A percentile compares a stretch with the other conserved stretches of the same genome.
phyloP scores from a whole-genome alignment of 1,284 basidiomycete genomes.

The Ceratobasidium theobromae region DNA sequence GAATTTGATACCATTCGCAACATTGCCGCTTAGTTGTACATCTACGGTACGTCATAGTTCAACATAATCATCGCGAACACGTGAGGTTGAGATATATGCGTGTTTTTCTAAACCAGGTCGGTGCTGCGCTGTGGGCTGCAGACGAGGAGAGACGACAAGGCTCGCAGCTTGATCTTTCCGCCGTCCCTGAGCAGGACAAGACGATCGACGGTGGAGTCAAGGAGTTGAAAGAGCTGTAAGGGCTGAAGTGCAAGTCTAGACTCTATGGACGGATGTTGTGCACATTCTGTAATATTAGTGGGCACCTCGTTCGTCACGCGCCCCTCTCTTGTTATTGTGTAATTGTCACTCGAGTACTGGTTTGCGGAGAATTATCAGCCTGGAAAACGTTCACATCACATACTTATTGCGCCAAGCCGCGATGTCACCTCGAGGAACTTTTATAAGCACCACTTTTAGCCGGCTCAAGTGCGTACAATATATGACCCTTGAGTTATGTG shows the following conservation, averaged over 20 bases:
- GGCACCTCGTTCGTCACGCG: too few relatives aligned
- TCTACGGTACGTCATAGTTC: constrained; percentile 53
- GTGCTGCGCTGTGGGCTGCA: constrained; percentile 72
- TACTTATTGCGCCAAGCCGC: too few relatives aligned
- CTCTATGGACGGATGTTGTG: background rate
- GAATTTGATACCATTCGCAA: constrained; percentile 62
- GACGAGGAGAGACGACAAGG: constrained; percentile 50
- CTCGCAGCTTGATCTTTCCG: constrained; percentile 13
- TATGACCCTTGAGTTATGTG: too few relatives aligned
- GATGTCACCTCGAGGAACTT: too few relatives aligned
- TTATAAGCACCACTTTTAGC: too few relatives aligned
- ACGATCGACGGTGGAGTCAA: constrained; percentile 19
- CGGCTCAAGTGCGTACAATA: too few relatives aligned
- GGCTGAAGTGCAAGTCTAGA: background rate
- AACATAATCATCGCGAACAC: background rate
- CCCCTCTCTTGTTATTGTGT: too few relatives aligned
- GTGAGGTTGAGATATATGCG: background rate
- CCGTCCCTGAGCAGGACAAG: constrained; percentile 23
- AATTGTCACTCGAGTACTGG: too few relatives aligned
- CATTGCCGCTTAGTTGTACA: constrained; percentile 56
- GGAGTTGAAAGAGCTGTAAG: constrained; percentile 20
- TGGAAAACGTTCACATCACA: too few relatives aligned
- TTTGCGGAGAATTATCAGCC: too few relatives aligned
- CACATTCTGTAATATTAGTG: background rate
- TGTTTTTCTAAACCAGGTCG: constrained; percentile 42